Conservation (phyloP, 352 stramenopile genomes). For the Pythium pyrilobum region DNA sequence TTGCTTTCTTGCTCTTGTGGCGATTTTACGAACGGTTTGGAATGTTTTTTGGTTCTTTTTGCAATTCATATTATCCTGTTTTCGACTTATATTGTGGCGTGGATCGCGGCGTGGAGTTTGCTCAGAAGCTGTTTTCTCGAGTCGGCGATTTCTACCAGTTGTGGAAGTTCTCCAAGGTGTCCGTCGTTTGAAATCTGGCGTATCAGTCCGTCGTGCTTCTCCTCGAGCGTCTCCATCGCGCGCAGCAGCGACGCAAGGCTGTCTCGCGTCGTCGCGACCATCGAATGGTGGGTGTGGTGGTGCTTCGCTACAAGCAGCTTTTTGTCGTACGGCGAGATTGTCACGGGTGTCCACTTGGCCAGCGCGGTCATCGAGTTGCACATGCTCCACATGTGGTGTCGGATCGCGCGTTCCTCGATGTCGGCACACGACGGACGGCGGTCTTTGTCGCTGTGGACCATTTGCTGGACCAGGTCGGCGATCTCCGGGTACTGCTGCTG, state of each 20-base stretch:
- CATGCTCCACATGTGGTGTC: conserved; percentile 2
- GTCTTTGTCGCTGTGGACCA: conserved; percentile 39
- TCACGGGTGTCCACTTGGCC: not conserved
- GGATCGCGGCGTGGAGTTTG: not conserved
- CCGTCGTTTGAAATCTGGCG: not conserved
- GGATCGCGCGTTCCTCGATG: conserved; percentile 29
- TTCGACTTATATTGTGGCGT: not conserved
- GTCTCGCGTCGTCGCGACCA: not conserved
- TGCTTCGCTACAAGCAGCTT: too few species aligned
- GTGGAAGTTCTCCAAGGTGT: not conserved
- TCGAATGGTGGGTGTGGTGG: too few species aligned
- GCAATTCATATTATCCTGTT: not conserved
- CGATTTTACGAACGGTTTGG: not conserved
- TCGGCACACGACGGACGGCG: conserved; percentile 40
- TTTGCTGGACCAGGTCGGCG: conserved; percentile 35
- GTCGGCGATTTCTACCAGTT: not conserved
- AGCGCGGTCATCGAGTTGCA: not conserved
- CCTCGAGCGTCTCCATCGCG: not conserved
- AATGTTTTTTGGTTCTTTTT: not conserved
- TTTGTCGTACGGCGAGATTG: not conserved
- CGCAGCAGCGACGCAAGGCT: not conserved
- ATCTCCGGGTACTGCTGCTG: conserved; percentile 36
- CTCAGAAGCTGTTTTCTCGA: not conserved
- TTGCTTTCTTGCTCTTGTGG: not conserved
- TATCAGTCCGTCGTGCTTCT: conserved; percentile 4